A percentile compares a stretch with the other conserved stretches of the same genome.
Evolutionary conservation across 129 eudicot genomes (phyloP).

Genomic region (Helichrysum umbraculigerum): DNA sequence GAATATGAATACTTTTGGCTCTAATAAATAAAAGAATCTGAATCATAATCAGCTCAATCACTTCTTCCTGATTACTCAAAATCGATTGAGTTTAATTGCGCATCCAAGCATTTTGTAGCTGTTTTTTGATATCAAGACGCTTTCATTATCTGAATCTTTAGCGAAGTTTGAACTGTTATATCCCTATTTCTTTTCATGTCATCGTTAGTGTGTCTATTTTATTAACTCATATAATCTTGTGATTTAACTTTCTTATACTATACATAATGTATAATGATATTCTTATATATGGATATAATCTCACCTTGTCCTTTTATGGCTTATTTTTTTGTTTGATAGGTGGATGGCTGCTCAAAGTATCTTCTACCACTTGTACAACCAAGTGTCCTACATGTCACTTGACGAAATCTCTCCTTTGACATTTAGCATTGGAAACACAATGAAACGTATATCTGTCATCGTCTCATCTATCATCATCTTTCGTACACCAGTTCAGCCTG

Average conservation of each 20-base stretch:
- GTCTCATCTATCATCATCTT: constrained; percentile 89
- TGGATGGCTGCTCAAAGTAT: constrained; percentile 89
- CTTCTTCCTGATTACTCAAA: neutral
- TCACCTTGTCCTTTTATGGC: constrained; percentile 26
- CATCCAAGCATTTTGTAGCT: neutral
- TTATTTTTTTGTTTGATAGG: constrained; percentile 42
- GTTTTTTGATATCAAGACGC: neutral
- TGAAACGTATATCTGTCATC: constrained; percentile 88
- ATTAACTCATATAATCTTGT: neutral
- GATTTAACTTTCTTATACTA: neutral
- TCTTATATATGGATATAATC: neutral
- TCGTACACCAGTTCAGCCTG: constrained; percentile 81
- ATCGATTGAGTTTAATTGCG: neutral
- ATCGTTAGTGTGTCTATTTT: neutral
- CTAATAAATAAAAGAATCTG: neutral
- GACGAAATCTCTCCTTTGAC: constrained; percentile 90
- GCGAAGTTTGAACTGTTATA: too few species aligned
- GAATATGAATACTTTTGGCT: neutral
- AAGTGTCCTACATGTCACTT: constrained; percentile 84
- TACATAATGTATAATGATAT: neutral
- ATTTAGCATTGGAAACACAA: constrained; percentile 83
- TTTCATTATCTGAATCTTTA: neutral
- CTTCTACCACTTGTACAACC: constrained; percentile 85
- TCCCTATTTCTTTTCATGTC: too few species aligned
- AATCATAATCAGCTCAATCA: neutral